Evolutionary conservation across 352 stramenopile genomes (phyloP).

Genomic region (Pythium aristosporum): DNA sequence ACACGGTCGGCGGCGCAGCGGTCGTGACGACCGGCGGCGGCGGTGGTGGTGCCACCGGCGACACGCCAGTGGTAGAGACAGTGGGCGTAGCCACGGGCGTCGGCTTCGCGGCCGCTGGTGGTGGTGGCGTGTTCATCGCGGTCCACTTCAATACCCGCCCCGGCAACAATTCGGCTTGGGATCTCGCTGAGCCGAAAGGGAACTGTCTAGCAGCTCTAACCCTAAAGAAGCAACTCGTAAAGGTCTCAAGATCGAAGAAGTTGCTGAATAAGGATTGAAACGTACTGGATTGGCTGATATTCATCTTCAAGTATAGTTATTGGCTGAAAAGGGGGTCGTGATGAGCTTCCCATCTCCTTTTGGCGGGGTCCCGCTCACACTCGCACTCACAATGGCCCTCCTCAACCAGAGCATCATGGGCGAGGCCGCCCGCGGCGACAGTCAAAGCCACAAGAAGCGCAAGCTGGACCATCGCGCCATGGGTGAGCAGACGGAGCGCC

Average conservation of each 20-base stretch:
- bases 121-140: slow-evolving; percentile 8
- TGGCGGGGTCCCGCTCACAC: slow-evolving; percentile 2
- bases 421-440: slow-evolving; percentile 19
- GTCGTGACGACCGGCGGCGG: slow-evolving; percentile 3
- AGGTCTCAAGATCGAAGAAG: background rate
- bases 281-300: slow-evolving; percentile 14
- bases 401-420: slow-evolving; percentile 25
- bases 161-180: background rate
- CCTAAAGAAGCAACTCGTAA: background rate
- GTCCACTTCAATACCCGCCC: background rate
- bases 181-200: background rate
- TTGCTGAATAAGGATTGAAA: background rate
- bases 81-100: slow-evolving; percentile 8
- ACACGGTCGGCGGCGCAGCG: slow-evolving; percentile 5
- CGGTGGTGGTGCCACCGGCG: background rate
- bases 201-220: background rate
- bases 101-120: background rate
- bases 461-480: slow-evolving; percentile 22
- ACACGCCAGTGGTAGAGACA: background rate
- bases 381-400: slow-evolving; percentile 15
- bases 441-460: slow-evolving; percentile 36
- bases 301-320: background rate
- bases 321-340: slow-evolving; percentile 2
- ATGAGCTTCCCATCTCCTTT: slow-evolving; percentile 26
- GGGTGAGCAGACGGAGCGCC: slow-evolving; percentile 27